Evolutionary conservation across 2,329 filamentous ascomycete species (phyloP), one percentile per base, ranked within the genome.

Genomic region (Lachnum nothofagi): DNA sequence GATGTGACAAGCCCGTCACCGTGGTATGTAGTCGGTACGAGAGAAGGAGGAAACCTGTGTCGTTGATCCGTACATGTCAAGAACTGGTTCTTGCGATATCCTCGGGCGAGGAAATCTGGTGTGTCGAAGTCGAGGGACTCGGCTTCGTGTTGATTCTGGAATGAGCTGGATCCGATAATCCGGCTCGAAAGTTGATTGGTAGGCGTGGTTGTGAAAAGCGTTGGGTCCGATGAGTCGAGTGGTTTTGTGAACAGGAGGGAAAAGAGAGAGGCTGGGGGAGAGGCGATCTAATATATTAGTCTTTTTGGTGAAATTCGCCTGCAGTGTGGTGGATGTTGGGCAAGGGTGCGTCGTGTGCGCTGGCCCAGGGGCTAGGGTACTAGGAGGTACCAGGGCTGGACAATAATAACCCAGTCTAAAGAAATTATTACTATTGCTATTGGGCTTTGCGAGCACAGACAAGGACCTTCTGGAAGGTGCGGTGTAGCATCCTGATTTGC

Each of bases 21-120:
- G 59, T 62, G 63, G 63, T 63, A 64, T 66, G 61, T 64, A 64
- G 57, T 65, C 63, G 63, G 61, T 62, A 63, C 60, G 61, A 61
- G 63, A 63, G 58, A 61, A 61, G 61, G 60, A 59, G 60, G 57
- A 60, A 60, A 61, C 58, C 61, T 56, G 53, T 61, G 62, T 64
- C 58, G 59, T 61, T 64, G 60, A 63, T 60, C 62, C 60, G 62
- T 60, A 65, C 63, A 65, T 65, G 59, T 65, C 63, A 62, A 64
- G 60, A 60, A 61, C 57, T 58, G 52, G 60, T 49, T 19, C 40
- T 42, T n/a, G 38, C 12, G 45, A 54, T 51, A 46, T 64, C 60
- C 61, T 53, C 56, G 38, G 27, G 8, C 45, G 60, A 55, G 60
- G 61, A 52, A 49, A 51, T 49, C 42, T 23, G 40, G 20, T 34